Base-by-base conservation (phyloP, 306 rosid genomes). In the Neltuma alba region DNA sequence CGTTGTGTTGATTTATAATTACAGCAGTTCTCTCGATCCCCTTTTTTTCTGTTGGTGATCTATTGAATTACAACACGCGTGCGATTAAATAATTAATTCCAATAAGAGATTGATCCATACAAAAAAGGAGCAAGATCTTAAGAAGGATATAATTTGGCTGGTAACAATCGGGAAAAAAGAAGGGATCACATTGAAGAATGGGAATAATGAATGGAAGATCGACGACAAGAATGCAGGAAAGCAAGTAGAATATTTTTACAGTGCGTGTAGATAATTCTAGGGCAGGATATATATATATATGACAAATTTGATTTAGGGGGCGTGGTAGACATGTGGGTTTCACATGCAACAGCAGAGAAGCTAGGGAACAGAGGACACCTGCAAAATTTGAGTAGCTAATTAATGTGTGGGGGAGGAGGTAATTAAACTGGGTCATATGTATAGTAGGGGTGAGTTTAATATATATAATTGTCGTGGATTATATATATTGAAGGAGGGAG, bases 261-360 rank as follows among this genome's bases (percentile, higher is more conserved):
- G 70, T 5, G 2, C 50, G 41, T 47, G 6, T 0, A 21, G 16
- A 34, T 18, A 63, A 76, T 3, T 50, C 11, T 16, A 23, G 10
- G 31, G 63, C 25, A 31, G 47, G 81, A 85, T 58, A n/a, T n/a
- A n/a, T n/a, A n/a, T n/a, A n/a, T n/a, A n/a, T n/a, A 71, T 83
- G 90, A 81, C 81, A 87, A 77, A 57, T 84, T 89, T 69, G 88
- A 85, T 87, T 83, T 83, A 83, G 87, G 87, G 80, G 86, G 88
- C 78, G 86, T 88, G 90, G 89, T 72, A 86, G 83, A 67, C 89
- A 86, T 79, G 86, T 86, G 91, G 83, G 88, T 88, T 83, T 83
- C 88, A 88, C 91, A 88, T 88, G 91, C 83, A 79, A 34, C 23
- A 76, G 77, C 79, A 78, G 81, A 78, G 81, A 88, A 83, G 83